Evolutionary conservation across 768 basidiomycete genomes (phyloP).

Genomic region (Leccinum barrowsii): DNA sequence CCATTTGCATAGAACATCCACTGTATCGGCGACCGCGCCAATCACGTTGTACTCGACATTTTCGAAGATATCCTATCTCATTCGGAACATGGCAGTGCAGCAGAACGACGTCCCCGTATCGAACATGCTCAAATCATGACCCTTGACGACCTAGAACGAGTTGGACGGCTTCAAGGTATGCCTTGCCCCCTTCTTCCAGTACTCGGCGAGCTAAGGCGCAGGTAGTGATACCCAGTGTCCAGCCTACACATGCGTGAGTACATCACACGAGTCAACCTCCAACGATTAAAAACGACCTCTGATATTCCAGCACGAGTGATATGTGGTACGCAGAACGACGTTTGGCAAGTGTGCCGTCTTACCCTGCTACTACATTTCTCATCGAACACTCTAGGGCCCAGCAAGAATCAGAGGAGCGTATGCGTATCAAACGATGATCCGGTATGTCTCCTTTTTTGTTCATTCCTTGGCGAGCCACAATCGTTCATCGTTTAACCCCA

Average conservation of each 20-base stretch:
- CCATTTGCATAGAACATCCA: constrained; percentile 68
- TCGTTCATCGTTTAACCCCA: neutral
- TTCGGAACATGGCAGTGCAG: constrained; percentile 22
- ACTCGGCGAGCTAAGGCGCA: neutral
- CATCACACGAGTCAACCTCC: neutral
- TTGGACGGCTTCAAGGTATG: constrained; percentile 71
- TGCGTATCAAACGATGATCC: constrained; percentile 76
- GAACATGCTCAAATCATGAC: constrained; percentile 94
- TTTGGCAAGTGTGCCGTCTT: constrained; percentile 42
- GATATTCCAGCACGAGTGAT: constrained; percentile 64
- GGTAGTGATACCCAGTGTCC: constrained; percentile 84
- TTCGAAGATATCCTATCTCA: constrained; percentile 60
- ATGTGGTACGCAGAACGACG: constrained; percentile 91
- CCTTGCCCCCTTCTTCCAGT: neutral
- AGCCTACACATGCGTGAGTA: constrained; percentile 86
- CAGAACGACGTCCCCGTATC: constrained; percentile 66
- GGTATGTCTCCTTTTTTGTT: constrained; percentile 39
- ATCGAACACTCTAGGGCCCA: constrained; percentile 51
- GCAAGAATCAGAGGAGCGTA: constrained; percentile 86
- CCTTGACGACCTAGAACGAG: constrained; percentile 60
- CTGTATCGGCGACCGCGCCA: constrained; percentile 87
- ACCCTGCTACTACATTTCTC: neutral
- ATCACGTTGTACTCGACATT: constrained; percentile 76
- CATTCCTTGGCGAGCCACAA: neutral
- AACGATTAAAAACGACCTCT: neutral